A percentile compares a stretch with the other conserved stretches of the same genome.
Conservation (phyloP, 139 green algal species). For the Tetraselmis chui region DNA sequence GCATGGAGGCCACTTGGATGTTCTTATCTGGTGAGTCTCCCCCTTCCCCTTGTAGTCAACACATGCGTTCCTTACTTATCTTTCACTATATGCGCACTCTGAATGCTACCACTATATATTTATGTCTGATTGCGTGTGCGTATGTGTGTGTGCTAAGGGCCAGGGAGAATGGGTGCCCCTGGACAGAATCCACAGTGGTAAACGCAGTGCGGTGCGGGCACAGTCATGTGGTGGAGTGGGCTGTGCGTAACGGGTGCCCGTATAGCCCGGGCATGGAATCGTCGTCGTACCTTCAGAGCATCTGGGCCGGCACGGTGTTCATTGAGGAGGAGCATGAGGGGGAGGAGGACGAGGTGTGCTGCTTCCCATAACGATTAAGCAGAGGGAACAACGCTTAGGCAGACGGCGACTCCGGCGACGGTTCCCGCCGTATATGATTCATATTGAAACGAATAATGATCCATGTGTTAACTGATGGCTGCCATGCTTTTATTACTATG, state of each 20-base stretch:
- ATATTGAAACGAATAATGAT: too few relatives aligned
- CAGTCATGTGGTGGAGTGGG: not conserved
- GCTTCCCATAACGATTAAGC: not conserved
- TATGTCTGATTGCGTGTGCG: too few relatives aligned
- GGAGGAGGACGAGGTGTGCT: not conserved
- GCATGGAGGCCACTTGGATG: slow-evolving; percentile 5
- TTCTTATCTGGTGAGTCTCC: not conserved
- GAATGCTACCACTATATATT: too few relatives aligned
- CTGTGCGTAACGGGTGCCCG: not conserved
- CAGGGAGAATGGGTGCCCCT: not conserved
- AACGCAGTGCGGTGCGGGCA: not conserved
- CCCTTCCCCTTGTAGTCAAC: not conserved
- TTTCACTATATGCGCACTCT: too few relatives aligned
- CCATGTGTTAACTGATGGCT: too few relatives aligned
- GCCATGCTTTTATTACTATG: too few relatives aligned
- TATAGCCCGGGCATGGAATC: not conserved
- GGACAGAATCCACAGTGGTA: not conserved
- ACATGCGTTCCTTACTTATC: not conserved
- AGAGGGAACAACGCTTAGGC: too few relatives aligned
- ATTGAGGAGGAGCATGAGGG: not conserved
- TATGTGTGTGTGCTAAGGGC: not conserved
- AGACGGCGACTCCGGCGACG: too few relatives aligned
- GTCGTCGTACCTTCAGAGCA: not conserved
- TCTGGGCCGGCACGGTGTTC: not conserved
- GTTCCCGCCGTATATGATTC: too few relatives aligned